A percentile compares a stretch with the other conserved stretches of the same genome.
Conservation (phyloP, 1,284 basidiomycete species). For the Amylostereum areolatum region DNA sequence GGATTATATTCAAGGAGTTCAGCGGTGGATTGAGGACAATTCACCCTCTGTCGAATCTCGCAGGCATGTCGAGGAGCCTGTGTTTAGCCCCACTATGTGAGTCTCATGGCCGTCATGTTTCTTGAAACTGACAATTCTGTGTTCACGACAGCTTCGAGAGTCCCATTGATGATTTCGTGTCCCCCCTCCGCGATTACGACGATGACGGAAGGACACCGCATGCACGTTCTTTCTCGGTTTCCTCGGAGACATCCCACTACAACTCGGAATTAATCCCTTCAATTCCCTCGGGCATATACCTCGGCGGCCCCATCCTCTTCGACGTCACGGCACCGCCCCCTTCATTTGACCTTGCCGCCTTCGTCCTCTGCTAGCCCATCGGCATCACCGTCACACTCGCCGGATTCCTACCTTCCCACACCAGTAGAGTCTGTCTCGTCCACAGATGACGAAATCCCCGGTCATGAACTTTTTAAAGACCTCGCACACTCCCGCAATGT, state of each 20-base stretch:
- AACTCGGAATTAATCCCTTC: slow-evolving; percentile 11
- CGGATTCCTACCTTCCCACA: slow-evolving; percentile 53
- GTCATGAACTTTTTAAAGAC: slow-evolving; percentile 13
- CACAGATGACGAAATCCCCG: slow-evolving; percentile 15
- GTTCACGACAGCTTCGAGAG: background rate
- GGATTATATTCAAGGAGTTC: slow-evolving; percentile 69
- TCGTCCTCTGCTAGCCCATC: slow-evolving; percentile 25
- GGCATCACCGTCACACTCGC: slow-evolving; percentile 46
- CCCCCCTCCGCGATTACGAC: background rate
- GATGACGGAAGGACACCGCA: slow-evolving; percentile 10
- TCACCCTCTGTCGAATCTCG: slow-evolving; percentile 21
- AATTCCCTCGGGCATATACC: background rate
- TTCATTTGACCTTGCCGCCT: slow-evolving; percentile 41
- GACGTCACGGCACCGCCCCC: slow-evolving; percentile 37
- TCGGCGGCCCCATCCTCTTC: slow-evolving; percentile 8
- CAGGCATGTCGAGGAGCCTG: slow-evolving; percentile 37
- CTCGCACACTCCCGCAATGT: slow-evolving; percentile 46
- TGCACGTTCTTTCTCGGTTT: slow-evolving; percentile 45
- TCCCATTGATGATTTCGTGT: background rate
- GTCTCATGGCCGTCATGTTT: background rate
- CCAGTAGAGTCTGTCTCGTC: slow-evolving; percentile 45
- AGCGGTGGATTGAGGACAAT: slow-evolving; percentile 69
- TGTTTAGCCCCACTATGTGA: background rate
- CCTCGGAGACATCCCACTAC: slow-evolving; percentile 50
- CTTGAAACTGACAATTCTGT: background rate